Percentiles rank a stretch among this genome's conserved stretches.
Conservation (phyloP, 2,329 filamentous ascomycete genomes). For the Xylariaceae sp. region DNA sequence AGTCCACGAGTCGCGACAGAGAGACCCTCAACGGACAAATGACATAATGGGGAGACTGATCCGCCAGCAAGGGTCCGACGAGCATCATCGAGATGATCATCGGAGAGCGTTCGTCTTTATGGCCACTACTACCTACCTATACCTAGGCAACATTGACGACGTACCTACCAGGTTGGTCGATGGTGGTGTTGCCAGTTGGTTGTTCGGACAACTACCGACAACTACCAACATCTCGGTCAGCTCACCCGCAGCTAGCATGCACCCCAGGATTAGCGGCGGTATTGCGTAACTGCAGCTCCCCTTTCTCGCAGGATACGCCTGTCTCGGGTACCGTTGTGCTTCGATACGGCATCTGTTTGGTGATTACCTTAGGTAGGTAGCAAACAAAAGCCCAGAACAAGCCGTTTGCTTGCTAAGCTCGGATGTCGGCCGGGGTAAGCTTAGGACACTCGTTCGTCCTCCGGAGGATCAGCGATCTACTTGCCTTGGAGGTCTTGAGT, state of each 20-base stretch:
- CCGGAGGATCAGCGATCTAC: background rate
- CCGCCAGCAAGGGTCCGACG: background rate
- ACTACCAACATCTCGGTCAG: no score
- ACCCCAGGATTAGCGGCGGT: background rate
- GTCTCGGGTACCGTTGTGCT: background rate
- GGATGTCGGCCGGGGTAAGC: background rate
- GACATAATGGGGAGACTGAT: conserved; percentile 2
- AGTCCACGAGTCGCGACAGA: conserved; percentile 1
- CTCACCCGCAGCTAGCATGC: background rate
- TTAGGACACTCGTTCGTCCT: background rate
- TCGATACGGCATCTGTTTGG: background rate
- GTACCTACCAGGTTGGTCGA: no score
- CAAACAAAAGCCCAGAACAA: background rate
- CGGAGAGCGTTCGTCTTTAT: no score
- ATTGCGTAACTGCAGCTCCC: background rate
- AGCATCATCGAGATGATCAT: no score
- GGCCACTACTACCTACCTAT: no score
- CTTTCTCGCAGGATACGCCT: background rate
- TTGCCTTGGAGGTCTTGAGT: background rate
- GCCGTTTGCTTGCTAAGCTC: background rate
- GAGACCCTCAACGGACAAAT: background rate
- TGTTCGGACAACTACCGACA: no score
- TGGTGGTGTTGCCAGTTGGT: no score
- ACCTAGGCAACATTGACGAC: no score
- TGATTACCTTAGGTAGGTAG: no score